These are phyloP conservation scores for Dionaea muscipula DNA, from an alignment of 179 eudicot species.

Conservation along the genomic window DNA sequence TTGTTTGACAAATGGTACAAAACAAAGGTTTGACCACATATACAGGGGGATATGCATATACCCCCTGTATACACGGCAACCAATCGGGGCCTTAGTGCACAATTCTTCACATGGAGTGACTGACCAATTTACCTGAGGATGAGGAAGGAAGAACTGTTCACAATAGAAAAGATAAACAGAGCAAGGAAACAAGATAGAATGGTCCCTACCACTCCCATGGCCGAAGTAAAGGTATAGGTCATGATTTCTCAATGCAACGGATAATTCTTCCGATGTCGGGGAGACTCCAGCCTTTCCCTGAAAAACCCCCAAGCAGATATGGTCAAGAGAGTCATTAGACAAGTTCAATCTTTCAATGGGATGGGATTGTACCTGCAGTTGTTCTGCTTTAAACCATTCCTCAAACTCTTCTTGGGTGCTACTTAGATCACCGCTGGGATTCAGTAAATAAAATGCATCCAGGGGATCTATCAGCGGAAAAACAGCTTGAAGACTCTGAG, in stretches of 20 bases:
- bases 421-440: conserved; percentile 90
- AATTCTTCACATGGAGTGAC: too few relatives aligned
- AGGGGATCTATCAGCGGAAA: conserved; percentile 81
- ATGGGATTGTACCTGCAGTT: conserved; percentile 46
- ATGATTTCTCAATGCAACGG: conserved; percentile 53
- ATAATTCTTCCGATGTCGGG: conserved; percentile 59
- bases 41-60: too few relatives aligned
- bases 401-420: conserved; percentile 65
- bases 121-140: too few relatives aligned
- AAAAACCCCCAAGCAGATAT: neutral
- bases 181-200: neutral
- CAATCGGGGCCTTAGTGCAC: too few relatives aligned
- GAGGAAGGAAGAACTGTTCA: too few relatives aligned
- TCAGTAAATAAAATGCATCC: conserved; percentile 80
- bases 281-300: conserved; percentile 74
- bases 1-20: too few relatives aligned
- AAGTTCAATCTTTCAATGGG: too few relatives aligned
- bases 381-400: conserved; percentile 65
- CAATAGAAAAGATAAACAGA: neutral
- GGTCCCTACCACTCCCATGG: conserved; percentile 80
- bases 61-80: too few relatives aligned
- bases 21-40: too few relatives aligned
- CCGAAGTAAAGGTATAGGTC: conserved; percentile 85
- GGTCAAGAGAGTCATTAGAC: neutral
- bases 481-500: conserved; percentile 16